Percentiles rank a stretch among this genome's conserved stretches.
These are phyloP conservation scores for Spiromastix sp. DNA, from an alignment of 2,329 filamentous ascomycete genomes.

Conservation along the genomic window DNA sequence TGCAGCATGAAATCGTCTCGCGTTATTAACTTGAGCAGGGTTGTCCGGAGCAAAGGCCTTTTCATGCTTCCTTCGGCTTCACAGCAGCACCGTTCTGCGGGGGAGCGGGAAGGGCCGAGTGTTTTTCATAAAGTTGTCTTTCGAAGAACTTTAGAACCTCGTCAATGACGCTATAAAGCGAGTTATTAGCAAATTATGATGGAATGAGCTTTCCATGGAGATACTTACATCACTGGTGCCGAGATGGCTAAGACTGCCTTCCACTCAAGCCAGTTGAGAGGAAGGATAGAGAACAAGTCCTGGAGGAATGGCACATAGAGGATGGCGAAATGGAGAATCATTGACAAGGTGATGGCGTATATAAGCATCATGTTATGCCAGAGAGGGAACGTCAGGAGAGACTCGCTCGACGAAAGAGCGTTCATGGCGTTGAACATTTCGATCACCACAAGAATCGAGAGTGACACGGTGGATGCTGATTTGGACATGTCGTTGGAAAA, in stretches of 20 bases:
- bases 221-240: constrained; percentile 78
- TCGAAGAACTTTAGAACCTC: constrained; percentile 74
- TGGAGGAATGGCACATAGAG: constrained; percentile 88
- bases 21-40: not conserved
- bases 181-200: not conserved
- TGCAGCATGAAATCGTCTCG: too few relatives aligned
- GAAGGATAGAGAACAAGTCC: constrained; percentile 78
- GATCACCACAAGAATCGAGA: constrained; percentile 87
- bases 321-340: constrained; percentile 89
- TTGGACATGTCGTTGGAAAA: constrained; percentile 79
- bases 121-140: constrained; percentile 47
- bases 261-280: constrained; percentile 80
- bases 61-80: constrained; percentile 22
- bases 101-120: constrained; percentile 7
- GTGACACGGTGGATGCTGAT: constrained; percentile 82
- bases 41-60: not conserved
- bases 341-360: constrained; percentile 84
- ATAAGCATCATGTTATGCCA: constrained; percentile 99
- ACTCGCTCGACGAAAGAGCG: constrained; percentile 89
- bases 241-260: constrained; percentile 82
- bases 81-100: constrained; percentile 20
- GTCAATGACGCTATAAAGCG: constrained; percentile 56
- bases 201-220: not conserved
- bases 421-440: constrained; percentile 99
- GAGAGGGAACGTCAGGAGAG: constrained; percentile 81